phyloP scores from a whole-genome alignment of 2,329 filamentous ascomycete species.

The Trichophyton verrucosum region DNA sequence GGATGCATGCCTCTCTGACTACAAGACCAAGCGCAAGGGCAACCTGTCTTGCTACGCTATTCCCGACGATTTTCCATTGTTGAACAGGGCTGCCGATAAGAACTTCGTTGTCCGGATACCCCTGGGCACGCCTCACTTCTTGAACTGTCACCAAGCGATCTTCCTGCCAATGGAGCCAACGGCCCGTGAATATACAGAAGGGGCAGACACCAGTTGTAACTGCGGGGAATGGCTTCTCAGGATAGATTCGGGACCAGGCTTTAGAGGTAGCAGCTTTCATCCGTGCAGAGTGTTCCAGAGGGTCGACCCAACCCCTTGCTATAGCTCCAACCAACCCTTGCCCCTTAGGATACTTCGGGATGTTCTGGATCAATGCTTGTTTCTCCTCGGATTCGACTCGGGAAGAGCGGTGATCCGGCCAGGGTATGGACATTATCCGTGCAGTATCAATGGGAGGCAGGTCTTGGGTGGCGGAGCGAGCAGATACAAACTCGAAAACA shows the following conservation, averaged over 20 bases:
- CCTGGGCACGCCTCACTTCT: conserved; percentile 58
- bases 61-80: conserved; percentile 59
- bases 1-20: conserved; percentile 46
- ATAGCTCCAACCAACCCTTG: conserved; percentile 14
- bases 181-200: conserved; percentile 45
- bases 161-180: conserved; percentile 53
- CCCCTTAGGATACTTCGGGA: conserved; percentile 43
- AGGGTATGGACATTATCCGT: conserved; percentile 47
- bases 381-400: conserved; percentile 28
- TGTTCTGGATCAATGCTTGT: conserved; percentile 40
- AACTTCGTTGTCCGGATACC: conserved; percentile 57
- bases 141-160: conserved; percentile 49
- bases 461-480: conserved; percentile 43
- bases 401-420: conserved; percentile 55
- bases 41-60: conserved; percentile 60
- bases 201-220: conserved; percentile 45
- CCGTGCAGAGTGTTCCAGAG: conserved; percentile 13
- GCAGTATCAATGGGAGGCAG: conserved; percentile 53
- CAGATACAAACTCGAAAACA: conserved; percentile 48
- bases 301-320: conserved; percentile 12
- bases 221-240: conserved; percentile 46
- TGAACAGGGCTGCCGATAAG: conserved; percentile 45
- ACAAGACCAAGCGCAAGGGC: conserved; percentile 54
- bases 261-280: neutral
- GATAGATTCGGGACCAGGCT: conserved; percentile 20